These are phyloP conservation scores for Bisporella sp. DNA, from an alignment of 2,329 filamentous ascomycete species.

Conservation along the genomic window DNA sequence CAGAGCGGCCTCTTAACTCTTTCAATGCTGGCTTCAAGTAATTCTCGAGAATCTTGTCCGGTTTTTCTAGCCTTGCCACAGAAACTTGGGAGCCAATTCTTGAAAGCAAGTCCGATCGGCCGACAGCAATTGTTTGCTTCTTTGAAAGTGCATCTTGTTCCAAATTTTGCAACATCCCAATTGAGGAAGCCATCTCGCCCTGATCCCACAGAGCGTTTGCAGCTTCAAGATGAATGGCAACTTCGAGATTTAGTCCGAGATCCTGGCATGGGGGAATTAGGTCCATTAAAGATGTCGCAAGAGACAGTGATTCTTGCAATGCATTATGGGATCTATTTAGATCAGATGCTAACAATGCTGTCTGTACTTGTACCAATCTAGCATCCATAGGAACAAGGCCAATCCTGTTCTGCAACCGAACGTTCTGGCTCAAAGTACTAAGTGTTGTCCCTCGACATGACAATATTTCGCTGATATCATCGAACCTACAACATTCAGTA, in stretches of 20 bases:
- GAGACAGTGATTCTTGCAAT: conserved; percentile 79
- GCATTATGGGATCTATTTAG: conserved; percentile 75
- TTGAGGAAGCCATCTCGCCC: conserved; percentile 82
- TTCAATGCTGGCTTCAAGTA: conserved; percentile 81
- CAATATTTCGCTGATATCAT: conserved; percentile 72
- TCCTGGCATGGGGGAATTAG: conserved; percentile 63
- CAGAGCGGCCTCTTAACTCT: conserved; percentile 62
- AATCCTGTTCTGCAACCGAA: conserved; percentile 52
- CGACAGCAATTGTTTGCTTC: conserved; percentile 65
- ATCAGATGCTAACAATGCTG: conserved; percentile 67
- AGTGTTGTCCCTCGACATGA: conserved; percentile 79
- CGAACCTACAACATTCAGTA: conserved; percentile 46
- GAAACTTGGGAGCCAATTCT: conserved; percentile 86
- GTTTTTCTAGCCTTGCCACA: conserved; percentile 82
- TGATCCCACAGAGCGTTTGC: conserved; percentile 92
- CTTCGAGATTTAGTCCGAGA: conserved; percentile 70
- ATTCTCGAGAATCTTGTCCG: conserved; percentile 79
- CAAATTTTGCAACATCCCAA: conserved; percentile 77
- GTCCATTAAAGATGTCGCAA: conserved; percentile 75
- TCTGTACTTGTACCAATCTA: conserved; percentile 66
- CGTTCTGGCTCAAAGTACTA: conserved; percentile 67
- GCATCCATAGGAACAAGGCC: conserved; percentile 56
- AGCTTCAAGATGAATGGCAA: conserved; percentile 70
- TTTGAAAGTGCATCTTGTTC: conserved; percentile 53
- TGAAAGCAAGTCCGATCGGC: conserved; percentile 72